Percentiles rank a stretch among this genome's conserved stretches.
Evolutionary conservation across 2,329 filamentous ascomycete genomes (phyloP).

Genomic region (Colletotrichum cordylinicola): DNA sequence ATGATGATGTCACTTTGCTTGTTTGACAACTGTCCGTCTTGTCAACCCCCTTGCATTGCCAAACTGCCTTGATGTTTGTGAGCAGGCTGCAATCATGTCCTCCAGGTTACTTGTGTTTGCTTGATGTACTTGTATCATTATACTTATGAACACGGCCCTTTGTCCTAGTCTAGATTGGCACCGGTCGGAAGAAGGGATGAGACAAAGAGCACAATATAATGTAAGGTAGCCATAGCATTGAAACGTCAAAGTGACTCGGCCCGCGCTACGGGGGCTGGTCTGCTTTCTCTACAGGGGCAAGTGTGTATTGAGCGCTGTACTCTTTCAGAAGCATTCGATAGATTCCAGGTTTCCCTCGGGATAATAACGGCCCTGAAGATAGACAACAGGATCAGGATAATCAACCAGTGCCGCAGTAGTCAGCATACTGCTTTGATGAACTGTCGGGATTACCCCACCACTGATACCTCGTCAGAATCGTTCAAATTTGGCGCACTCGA

Average conservation of each 20-base stretch:
- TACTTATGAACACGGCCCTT: neutral
- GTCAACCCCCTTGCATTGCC: neutral
- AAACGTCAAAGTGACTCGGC: neutral
- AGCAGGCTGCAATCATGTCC: neutral
- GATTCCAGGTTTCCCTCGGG: fast-evolving
- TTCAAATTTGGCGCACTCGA: neutral
- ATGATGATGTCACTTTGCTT: neutral
- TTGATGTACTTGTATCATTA: neutral
- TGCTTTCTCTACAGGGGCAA: neutral
- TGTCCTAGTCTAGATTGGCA: too few species aligned
- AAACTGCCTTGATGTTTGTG: neutral
- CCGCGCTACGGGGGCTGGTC: neutral
- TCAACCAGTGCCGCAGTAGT: constrained; percentile 14
- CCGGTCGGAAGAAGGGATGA: neutral
- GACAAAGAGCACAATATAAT: neutral
- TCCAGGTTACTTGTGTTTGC: neutral
- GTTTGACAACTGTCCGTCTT: neutral
- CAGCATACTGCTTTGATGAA: constrained; percentile 15
- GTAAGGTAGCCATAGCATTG: neutral
- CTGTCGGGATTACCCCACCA: constrained; percentile 13
- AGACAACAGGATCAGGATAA: neutral
- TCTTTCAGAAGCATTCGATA: neutral
- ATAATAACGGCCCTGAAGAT: neutral
- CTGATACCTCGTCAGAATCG: neutral
- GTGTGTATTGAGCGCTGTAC: neutral